Percentiles rank a stretch among this genome's conserved stretches.
These are phyloP conservation scores for Sporormia fimetaria DNA, from an alignment of 495 filamentous ascomycete genomes.

Conservation along the genomic window DNA sequence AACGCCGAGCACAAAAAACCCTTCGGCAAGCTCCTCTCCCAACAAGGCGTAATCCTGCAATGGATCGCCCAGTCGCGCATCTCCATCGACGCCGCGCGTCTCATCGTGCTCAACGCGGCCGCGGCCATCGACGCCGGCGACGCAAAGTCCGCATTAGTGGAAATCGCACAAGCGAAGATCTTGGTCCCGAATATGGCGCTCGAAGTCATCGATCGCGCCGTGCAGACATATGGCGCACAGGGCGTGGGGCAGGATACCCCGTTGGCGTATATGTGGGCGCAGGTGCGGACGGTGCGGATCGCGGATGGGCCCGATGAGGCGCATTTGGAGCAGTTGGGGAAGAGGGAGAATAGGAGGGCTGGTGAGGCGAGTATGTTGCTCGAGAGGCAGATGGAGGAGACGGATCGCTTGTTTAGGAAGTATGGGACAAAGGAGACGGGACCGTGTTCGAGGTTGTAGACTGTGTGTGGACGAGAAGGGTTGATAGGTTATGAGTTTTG, in stretches of 20 bases:
- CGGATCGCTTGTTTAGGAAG: slow-evolving; percentile 15
- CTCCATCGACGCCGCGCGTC: slow-evolving; percentile 77
- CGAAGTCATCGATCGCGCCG: slow-evolving; percentile 37
- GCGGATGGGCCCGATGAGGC: slow-evolving; percentile 93
- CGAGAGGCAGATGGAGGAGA: slow-evolving; percentile 15
- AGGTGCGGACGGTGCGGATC: slow-evolving; percentile 68
- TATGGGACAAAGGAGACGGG: slow-evolving; percentile 10
- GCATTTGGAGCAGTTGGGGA: slow-evolving; percentile 81
- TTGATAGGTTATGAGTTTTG: no score
- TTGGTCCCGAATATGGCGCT: slow-evolving; percentile 30
- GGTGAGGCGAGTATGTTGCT: slow-evolving; percentile 9
- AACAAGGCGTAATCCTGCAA: slow-evolving; percentile 85
- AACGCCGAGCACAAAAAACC: slow-evolving; percentile 80
- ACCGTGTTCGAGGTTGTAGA: slow-evolving; percentile 8
- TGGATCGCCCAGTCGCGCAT: slow-evolving; percentile 86
- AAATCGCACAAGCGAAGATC: slow-evolving; percentile 36
- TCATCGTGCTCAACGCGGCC: slow-evolving; percentile 80
- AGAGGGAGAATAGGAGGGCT: slow-evolving; percentile 61
- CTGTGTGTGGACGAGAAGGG: no score
- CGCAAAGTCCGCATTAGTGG: slow-evolving; percentile 28
- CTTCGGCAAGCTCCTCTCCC: slow-evolving; percentile 65
- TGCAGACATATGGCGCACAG: slow-evolving; percentile 75
- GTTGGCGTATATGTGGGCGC: slow-evolving; percentile 75
- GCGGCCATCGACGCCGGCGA: slow-evolving; percentile 47
- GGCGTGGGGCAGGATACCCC: slow-evolving; percentile 88